phyloP scores from a whole-genome alignment of 2,329 filamentous ascomycete genomes.

The Bipolaris gigantea region DNA sequence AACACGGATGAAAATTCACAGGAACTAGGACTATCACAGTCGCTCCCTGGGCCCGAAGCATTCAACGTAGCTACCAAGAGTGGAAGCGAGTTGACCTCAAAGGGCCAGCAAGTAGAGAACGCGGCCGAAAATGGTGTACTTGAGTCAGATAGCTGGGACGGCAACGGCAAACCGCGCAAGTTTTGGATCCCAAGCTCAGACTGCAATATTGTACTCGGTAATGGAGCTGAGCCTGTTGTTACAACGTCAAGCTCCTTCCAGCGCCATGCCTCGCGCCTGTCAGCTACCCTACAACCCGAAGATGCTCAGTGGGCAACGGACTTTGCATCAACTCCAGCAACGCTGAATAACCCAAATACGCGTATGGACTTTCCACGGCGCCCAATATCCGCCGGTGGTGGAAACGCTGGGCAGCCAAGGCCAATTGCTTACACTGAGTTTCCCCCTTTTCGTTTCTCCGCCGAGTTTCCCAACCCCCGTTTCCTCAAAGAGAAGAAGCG shows the following conservation, averaged over 20 bases:
- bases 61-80: conserved; percentile 20
- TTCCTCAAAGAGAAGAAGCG: conserved; percentile 62
- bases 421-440: conserved; percentile 56
- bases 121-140: conserved; percentile 35
- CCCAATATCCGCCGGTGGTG: conserved; percentile 42
- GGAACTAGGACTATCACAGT: conserved; percentile 55
- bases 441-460: conserved; percentile 62
- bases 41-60: conserved; percentile 43
- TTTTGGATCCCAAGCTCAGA: conserved; percentile 61
- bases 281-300: conserved; percentile 56
- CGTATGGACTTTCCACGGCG: conserved; percentile 32
- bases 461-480: conserved; percentile 60
- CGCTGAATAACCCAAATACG: conserved; percentile 40
- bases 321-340: conserved; percentile 54
- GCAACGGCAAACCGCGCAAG: conserved; percentile 57
- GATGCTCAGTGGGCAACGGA: conserved; percentile 60
- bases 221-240: conserved; percentile 56
- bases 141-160: conserved; percentile 57
- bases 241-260: conserved; percentile 52
- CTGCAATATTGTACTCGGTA: conserved; percentile 60
- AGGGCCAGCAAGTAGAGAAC: conserved; percentile 51
- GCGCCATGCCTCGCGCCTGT: conserved; percentile 52
- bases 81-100: conserved; percentile 31
- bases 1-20: conserved; percentile 56
- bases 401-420: conserved; percentile 41